A percentile compares a stretch with the other conserved stretches of the same genome.
These are phyloP conservation scores for Sporothrix inflata DNA, from an alignment of 2,329 filamentous ascomycete species.

Conservation along the genomic window DNA sequence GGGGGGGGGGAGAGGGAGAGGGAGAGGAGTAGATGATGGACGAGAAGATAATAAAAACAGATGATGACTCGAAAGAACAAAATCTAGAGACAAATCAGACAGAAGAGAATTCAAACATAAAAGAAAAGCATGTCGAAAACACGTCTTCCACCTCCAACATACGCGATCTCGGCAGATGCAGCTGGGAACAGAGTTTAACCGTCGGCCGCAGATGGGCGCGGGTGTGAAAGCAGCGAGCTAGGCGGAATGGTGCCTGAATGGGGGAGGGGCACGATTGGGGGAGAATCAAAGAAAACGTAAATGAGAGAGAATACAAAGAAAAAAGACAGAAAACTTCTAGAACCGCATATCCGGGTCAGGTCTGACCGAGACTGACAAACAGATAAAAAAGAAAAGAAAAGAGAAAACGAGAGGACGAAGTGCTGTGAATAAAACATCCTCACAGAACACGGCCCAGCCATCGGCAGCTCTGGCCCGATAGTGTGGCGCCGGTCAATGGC, in stretches of 20 bases:
- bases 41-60: no score
- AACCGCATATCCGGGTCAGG: constrained; percentile 16
- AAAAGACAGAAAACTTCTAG: neutral
- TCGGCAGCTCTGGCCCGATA: constrained; percentile 28
- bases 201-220: neutral
- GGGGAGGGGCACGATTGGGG: neutral
- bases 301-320: neutral
- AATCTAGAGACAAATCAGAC: neutral
- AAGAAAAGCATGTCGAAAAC: neutral
- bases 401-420: neutral
- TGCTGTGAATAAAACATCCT: neutral
- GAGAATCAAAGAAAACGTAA: neutral
- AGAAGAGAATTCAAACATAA: neutral
- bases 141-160: neutral
- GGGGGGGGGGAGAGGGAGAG: neutral
- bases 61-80: no score
- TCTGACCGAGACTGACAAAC: neutral
- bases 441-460: no score
- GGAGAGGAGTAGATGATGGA: neutral
- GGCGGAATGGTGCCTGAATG: neutral
- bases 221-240: neutral
- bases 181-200: constrained; percentile 4
- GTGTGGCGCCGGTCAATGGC: neutral
- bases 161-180: constrained; percentile 10
- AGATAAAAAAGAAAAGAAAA: neutral